Evolutionary conservation across 2,329 filamentous ascomycete species (phyloP), one percentile per base, ranked within the genome.

Genomic region (Pyrenophora graminea): DNA sequence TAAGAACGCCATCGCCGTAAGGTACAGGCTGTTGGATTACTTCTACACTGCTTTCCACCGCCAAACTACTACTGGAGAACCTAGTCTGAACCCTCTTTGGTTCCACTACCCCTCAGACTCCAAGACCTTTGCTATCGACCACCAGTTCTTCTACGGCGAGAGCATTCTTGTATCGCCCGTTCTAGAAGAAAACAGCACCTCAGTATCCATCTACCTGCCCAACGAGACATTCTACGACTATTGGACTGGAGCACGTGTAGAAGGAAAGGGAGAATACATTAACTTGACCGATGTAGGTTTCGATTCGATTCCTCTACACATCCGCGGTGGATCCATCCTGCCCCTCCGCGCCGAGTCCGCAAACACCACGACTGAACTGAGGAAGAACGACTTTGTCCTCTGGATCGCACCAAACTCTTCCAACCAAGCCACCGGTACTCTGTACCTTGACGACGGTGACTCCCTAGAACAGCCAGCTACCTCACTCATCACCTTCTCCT

Each of bases 381-480:
- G 87, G 38, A 81, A 82, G 64, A 79, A 87, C 61, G 78, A 86
- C 59, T 93, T 93, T 74, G 83, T 88, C 67, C 77, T 94, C 41
- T 70, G 92, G 50, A 80, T 94, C 34, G 86, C 89, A 0, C 79
- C 88, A 0, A 84, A 83, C 7, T 64, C 69, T 1, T 77, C 86
- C 32, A 86, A 85, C 3, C 82, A 77, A n/a, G 90, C 90, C 0
- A 67, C 67, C 0, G 90, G 90, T 0, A 77, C 79, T 40, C 76
- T 94, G 42, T 93, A 92, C 67, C 74, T 93, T 2, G 90, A 94
- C 58, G 90, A 94, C 51, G 90, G 90, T 2, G 84, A 85, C 42
- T 85, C 81, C 12, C 59, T 91, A 44, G 75, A 82, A 53, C 88
- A 88, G 70, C 59, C 74, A 4, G 72, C 66, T 0, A 83, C 79